These are phyloP conservation scores for Microbotryomycetes sp. DNA, from an alignment of 1,284 basidiomycete species.

Conservation along the genomic window DNA sequence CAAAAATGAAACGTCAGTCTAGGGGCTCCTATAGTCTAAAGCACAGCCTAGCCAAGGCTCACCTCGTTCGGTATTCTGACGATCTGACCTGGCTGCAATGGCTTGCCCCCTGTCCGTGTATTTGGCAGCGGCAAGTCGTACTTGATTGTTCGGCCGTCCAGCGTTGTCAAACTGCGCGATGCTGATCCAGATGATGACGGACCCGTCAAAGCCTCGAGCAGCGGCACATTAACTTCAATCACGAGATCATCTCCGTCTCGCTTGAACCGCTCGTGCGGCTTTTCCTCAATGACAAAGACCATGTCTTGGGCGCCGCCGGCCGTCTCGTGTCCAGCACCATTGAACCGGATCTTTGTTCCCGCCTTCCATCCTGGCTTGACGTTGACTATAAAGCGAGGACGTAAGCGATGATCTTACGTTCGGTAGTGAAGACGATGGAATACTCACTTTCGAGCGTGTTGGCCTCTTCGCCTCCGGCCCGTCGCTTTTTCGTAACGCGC, in stretches of 20 bases:
- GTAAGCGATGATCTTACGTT: background rate
- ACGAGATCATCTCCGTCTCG: constrained; percentile 76
- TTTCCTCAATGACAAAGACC: constrained; percentile 80
- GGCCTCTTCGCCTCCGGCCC: constrained; percentile 70
- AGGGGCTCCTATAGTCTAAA: background rate
- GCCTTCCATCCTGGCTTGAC: constrained; percentile 61
- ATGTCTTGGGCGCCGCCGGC: constrained; percentile 64
- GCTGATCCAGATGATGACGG: constrained; percentile 39
- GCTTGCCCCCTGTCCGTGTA: constrained; percentile 44
- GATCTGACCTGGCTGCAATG: constrained; percentile 68
- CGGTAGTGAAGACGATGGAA: background rate
- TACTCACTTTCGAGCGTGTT: constrained; percentile 56
- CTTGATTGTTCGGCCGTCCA: constrained; percentile 71
- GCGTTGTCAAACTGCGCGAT: constrained; percentile 51
- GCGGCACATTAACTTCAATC: constrained; percentile 55
- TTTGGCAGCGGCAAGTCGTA: constrained; percentile 53
- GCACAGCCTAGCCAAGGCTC: background rate
- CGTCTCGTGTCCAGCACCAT: constrained; percentile 76
- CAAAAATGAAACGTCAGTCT: background rate
- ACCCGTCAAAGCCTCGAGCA: constrained; percentile 72
- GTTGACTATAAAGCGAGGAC: constrained; percentile 44
- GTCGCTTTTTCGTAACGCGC: constrained; percentile 69
- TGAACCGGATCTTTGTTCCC: constrained; percentile 87
- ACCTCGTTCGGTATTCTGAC: constrained; percentile 55
- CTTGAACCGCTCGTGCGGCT: constrained; percentile 60